Evolutionary conservation across 352 stramenopile species (phyloP), one percentile per base, ranked within the genome.

Genomic region (Albugo candida): DNA sequence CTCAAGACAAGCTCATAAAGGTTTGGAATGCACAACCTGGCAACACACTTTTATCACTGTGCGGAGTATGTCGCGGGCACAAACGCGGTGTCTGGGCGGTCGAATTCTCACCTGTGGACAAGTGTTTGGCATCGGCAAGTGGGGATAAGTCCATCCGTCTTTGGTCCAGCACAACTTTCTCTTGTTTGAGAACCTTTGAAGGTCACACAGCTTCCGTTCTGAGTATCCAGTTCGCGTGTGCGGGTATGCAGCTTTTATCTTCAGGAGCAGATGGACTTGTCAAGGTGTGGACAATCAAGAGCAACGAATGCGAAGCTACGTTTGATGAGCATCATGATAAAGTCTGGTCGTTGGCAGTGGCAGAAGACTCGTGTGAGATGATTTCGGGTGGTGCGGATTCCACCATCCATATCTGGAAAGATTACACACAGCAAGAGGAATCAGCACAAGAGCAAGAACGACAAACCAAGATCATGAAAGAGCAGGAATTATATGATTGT

Each of bases 231-330:
- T 97, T 94, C 45, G 63, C 92, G 17, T 92, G 75, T 50, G 65
- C 70, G 1, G 85, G 87, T 21, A 84, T 92, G 65, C 84, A 99
- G 67, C 58, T 99, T 18, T 45, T 98, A 17, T 97, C 92, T 21
- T 82, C 82, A 1, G 93, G 89, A 48, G 94, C 93, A 18, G 93
- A 98, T 59, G 95, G 95, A 0, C 74, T 99, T 24, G 60, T 99
- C 1, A 98, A 98, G 65, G 64, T 99, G 17, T 99, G 95, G 93
- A 98, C 91, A 10, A 97, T 98, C 59, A 81, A 94, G 47, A 97
- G 80, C 45, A 97, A 96, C 63, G 93, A 98, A 63, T 99, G 93
- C 58, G 89, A 97, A 53, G 79, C 76, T 14, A 98, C 94, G 10
- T 63, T 98, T 42, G 94, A 98, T 64, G 83, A 89, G 6, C 94